Base-by-base conservation (phyloP, 768 basidiomycete species). In the Kondoa malvinella region DNA sequence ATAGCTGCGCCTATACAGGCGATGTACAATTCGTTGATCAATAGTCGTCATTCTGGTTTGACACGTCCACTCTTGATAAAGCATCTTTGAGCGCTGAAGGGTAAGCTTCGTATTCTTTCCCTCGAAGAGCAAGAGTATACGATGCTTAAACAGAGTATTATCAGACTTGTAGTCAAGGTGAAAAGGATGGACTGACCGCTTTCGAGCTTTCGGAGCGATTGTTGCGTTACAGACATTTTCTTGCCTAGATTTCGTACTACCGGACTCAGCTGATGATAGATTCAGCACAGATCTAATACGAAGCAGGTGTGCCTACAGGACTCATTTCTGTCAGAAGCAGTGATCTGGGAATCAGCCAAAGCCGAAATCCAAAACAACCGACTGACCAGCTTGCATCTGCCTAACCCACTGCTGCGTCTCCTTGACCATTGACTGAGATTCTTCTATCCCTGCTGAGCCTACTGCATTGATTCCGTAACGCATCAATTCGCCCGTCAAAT, bases 401-500 rank as follows among this genome's bases (percentile, higher is more conserved):
- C 67, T 64, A 1, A 86, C 86, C 59, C 82, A 82, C 1, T 77
- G 75, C 17, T 33, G 27, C 59, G 57, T 67, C 12, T 64, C 16
- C 1, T 27, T 12, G 8, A 61, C 62, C 12, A 14, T 32, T 14
- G 29, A 3, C 26, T 63, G 33, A 29, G 3, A 3, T 12, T 26
- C 62, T 29, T 56, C 34, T 2, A 33, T 32, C 27, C 32, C 32
- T 17, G 59, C n/a, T n/a, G 64, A 50, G 56, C 75, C 76, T 56
- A 69, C 69, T 1, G 67, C 83, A 59, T 89, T 88, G 69, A 96
- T 94, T 14, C 90, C 91, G 71, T 86, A 87, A 34, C 94, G 83
- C 95, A 97, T 96, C 29, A 97, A 83, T 78, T 99, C 95, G 57
- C 95, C 95, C 0, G 91, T 95, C 26, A 99, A 81, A 77, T 99